Evolutionary conservation across 495 filamentous ascomycete genomes (phyloP).

Genomic region (Cetradonia linearis): DNA sequence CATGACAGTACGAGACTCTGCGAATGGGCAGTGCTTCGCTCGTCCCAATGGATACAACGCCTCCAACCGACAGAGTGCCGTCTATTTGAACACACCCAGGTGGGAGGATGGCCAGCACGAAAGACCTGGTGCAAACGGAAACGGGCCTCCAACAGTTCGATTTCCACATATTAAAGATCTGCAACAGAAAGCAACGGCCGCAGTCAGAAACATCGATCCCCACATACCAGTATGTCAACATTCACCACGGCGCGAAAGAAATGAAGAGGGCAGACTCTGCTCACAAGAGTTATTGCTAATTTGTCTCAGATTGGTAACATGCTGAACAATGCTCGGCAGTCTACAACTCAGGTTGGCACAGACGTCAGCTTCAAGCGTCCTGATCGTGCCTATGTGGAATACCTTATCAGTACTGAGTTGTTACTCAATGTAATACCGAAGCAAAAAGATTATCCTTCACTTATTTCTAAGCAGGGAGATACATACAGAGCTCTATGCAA

Average conservation of each 20-base stretch:
- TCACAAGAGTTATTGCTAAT: neutral
- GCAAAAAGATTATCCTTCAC: conserved; percentile 48
- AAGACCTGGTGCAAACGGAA: conserved; percentile 22
- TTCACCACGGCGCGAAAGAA: neutral
- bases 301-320: conserved; percentile 33
- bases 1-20: conserved; percentile 12
- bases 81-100: conserved; percentile 5
- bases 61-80: conserved; percentile 13
- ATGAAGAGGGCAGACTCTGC: neutral
- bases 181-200: conserved; percentile 41
- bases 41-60: conserved; percentile 4
- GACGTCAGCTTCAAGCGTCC: conserved; percentile 42
- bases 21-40: conserved; percentile 12
- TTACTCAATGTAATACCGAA: conserved; percentile 62
- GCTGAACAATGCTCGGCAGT: conserved; percentile 39
- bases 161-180: conserved; percentile 72
- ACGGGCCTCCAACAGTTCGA: conserved; percentile 22
- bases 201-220: conserved; percentile 35
- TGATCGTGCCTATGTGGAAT: conserved; percentile 65
- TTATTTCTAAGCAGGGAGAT: conserved; percentile 13
- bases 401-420: conserved; percentile 68
- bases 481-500: conserved; percentile 21
- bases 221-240: conserved; percentile 34
- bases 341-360: conserved; percentile 42
- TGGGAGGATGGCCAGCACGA: conserved; percentile 11